phyloP scores from a whole-genome alignment of 768 basidiomycete species.

The Imleria badia region DNA sequence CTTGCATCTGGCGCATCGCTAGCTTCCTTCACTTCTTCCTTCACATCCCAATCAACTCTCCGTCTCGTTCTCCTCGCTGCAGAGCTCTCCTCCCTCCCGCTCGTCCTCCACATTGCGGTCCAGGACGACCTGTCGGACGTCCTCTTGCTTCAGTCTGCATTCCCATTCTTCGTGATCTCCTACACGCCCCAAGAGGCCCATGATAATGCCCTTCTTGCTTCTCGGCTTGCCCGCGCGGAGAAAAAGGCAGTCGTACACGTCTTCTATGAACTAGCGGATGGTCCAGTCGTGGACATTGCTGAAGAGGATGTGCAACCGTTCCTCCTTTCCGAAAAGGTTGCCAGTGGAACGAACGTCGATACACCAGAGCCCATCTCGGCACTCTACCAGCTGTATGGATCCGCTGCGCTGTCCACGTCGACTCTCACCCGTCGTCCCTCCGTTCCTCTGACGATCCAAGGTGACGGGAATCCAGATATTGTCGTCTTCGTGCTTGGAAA shows the following conservation, averaged over 20 bases:
- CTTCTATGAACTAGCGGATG: slow-evolving; percentile 54
- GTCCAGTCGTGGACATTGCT: slow-evolving; percentile 48
- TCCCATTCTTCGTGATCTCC: slow-evolving; percentile 83
- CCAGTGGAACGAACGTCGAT: slow-evolving; percentile 34
- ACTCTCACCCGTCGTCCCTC: slow-evolving; percentile 60
- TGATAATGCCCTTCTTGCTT: slow-evolving; percentile 86
- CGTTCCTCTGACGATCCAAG: slow-evolving; percentile 51
- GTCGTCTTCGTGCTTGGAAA: slow-evolving; percentile 72
- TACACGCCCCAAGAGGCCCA: slow-evolving; percentile 77
- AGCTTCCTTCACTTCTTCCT: slow-evolving; percentile 57
- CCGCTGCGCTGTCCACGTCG: slow-evolving; percentile 64
- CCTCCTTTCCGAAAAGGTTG: slow-evolving; percentile 47
- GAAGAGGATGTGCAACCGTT: slow-evolving; percentile 63
- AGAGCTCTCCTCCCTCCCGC: slow-evolving; percentile 60
- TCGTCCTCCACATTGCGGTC: slow-evolving; percentile 73
- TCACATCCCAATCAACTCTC: slow-evolving; percentile 51
- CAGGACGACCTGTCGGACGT: slow-evolving; percentile 69
- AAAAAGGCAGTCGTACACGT: slow-evolving; percentile 82
- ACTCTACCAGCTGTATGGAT: slow-evolving; percentile 63
- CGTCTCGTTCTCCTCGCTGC: slow-evolving; percentile 68
- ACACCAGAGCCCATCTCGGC: slow-evolving; percentile 10
- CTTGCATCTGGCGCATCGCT: slow-evolving; percentile 42
- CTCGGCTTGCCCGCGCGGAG: slow-evolving; percentile 69
- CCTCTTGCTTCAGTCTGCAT: slow-evolving; percentile 72
- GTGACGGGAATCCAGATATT: slow-evolving; percentile 58